phyloP scores from a whole-genome alignment of 495 filamentous ascomycete genomes.

The Delitschia confertaspora region DNA sequence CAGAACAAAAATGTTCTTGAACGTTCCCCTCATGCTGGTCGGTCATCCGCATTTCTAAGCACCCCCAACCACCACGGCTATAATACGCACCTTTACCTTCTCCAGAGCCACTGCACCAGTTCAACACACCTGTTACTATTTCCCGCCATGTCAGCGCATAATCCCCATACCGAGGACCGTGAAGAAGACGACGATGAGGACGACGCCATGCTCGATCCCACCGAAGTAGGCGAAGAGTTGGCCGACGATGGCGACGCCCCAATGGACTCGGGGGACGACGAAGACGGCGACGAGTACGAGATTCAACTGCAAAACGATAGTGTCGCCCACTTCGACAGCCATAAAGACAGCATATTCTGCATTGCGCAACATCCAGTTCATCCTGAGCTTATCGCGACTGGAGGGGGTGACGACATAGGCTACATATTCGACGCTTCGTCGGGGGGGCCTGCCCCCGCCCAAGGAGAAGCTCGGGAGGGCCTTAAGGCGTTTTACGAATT shows the following conservation, averaged over 20 bases:
- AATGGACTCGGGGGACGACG: conserved; percentile 54
- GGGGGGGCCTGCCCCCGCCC: conserved; percentile 36
- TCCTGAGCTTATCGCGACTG: conserved; percentile 72
- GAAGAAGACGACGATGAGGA: conserved; percentile 30
- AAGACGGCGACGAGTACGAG: conserved; percentile 44
- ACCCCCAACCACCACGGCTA: no score
- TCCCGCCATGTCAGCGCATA: conserved; percentile 23
- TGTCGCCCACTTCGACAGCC: conserved; percentile 78
- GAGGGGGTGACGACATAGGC: conserved; percentile 72
- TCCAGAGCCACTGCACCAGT: no score
- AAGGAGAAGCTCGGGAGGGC: conserved; percentile 48
- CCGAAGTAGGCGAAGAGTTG: conserved; percentile 37
- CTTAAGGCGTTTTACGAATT: conserved; percentile 58
- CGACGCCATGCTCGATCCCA: conserved; percentile 35
- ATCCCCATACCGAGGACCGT: conserved; percentile 16
- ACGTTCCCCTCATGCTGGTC: no score
- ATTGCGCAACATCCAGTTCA: conserved; percentile 83
- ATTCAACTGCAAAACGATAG: conserved; percentile 82
- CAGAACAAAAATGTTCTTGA: no score
- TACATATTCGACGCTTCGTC: conserved; percentile 73
- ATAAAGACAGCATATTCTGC: conserved; percentile 83
- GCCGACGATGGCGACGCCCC: conserved; percentile 34
- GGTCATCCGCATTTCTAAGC: conserved; percentile 22
- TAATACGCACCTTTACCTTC: no score
- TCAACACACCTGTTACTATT: no score